Conservation (phyloP, 805 yeast genomes). For the Candida nanaspora region DNA sequence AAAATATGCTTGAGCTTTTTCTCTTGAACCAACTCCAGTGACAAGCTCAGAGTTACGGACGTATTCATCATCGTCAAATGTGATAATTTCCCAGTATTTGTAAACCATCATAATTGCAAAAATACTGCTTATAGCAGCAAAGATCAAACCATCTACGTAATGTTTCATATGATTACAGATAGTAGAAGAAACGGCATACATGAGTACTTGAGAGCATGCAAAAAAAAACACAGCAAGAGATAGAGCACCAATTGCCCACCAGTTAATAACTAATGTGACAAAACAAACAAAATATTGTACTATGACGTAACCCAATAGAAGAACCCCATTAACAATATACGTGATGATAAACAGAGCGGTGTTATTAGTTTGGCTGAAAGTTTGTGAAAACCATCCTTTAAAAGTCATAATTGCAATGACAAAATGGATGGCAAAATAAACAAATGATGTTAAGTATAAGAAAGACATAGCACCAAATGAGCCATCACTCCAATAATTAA, state of each 20-base stretch:
- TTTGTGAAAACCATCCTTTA: constrained; percentile 46
- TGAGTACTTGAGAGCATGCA: constrained; percentile 68
- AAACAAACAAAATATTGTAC: constrained; percentile 65
- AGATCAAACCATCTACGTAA: constrained; percentile 85
- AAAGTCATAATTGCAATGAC: constrained; percentile 67
- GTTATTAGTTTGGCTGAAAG: constrained; percentile 45
- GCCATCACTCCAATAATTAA: constrained; percentile 95
- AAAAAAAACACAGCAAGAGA: constrained; percentile 66
- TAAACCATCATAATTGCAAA: constrained; percentile 91
- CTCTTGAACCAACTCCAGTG: constrained; percentile 1
- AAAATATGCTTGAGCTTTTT: neutral
- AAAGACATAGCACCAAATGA: constrained; percentile 55
- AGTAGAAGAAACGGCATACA: constrained; percentile 57
- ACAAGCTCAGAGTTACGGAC: constrained; percentile 25
- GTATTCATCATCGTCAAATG: constrained; percentile 91
- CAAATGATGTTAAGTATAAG: constrained; percentile 42
- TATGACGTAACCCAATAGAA: constrained; percentile 53
- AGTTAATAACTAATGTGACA: constrained; percentile 54
- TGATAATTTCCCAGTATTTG: constrained; percentile 94
- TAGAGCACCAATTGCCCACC: constrained; percentile 91
- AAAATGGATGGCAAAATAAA: constrained; percentile 60
- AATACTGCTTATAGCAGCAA: constrained; percentile 73
- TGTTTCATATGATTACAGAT: constrained; percentile 74
- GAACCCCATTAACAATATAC: constrained; percentile 64
- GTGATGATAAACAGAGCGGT: constrained; percentile 62